phyloP scores from a whole-genome alignment of 257 asterid genomes.

The Salvia splendens region DNA sequence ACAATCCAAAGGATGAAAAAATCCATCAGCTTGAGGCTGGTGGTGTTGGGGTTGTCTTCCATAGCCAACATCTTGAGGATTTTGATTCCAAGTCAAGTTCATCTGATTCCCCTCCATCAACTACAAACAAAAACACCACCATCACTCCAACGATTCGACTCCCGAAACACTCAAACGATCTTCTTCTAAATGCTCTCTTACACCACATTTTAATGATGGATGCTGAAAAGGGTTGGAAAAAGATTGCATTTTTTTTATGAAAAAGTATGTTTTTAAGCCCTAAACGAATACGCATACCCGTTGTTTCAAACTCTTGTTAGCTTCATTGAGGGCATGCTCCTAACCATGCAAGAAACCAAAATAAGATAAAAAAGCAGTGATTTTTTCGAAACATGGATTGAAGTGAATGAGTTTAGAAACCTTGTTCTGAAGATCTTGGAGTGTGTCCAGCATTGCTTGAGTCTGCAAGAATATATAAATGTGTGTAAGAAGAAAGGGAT shows the following conservation, averaged over 20 bases:
- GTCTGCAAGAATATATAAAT: conserved; percentile 51
- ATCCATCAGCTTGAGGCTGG: conserved; percentile 64
- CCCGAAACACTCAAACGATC: neutral
- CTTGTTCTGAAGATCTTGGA: conserved; percentile 86
- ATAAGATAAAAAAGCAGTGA: neutral
- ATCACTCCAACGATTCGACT: neutral
- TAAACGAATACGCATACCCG: conserved; percentile 52
- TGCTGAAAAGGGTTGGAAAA: too few relatives aligned
- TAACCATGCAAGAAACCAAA: conserved; percentile 35
- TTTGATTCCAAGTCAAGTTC: conserved; percentile 82
- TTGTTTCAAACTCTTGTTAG: conserved; percentile 80
- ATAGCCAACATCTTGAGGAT: conserved; percentile 65
- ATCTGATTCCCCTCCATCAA: conserved; percentile 80
- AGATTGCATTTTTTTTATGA: too few relatives aligned
- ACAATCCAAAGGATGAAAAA: conserved; percentile 81
- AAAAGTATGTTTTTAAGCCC: too few relatives aligned
- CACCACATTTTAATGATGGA: neutral
- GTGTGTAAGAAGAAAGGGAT: too few relatives aligned
- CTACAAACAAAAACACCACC: conserved; percentile 35
- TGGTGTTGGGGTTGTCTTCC: conserved; percentile 57
- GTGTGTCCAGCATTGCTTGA: conserved; percentile 93
- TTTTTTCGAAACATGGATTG: neutral
- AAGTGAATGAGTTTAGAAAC: conserved; percentile 32
- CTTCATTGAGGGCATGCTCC: conserved; percentile 95
- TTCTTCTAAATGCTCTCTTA: conserved; percentile 6